Evolutionary conservation across 2,329 filamentous ascomycete species (phyloP).

Genomic region (Diplocarpon rosae): DNA sequence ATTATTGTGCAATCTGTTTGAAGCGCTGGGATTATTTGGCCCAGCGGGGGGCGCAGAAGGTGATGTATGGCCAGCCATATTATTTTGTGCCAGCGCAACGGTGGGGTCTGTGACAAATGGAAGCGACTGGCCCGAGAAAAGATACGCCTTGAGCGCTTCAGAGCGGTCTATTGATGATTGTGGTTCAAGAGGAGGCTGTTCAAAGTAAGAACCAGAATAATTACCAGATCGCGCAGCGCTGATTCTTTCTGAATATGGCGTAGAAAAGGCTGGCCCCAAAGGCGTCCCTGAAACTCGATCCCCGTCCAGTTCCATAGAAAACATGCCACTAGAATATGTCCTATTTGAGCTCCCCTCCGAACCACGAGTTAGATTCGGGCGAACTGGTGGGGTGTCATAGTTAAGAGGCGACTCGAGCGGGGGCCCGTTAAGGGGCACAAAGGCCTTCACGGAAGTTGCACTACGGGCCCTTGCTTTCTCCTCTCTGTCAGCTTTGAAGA

Average conservation of each 20-base stretch:
- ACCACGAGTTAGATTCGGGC: conserved; percentile 25
- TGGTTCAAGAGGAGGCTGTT: conserved; percentile 4
- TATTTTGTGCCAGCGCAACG: background rate
- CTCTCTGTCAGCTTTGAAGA: conserved; percentile 79
- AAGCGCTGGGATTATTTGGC: conserved; percentile 7
- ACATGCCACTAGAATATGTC: conserved; percentile 43
- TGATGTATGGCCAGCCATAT: conserved; percentile 5
- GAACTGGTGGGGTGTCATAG: conserved; percentile 26
- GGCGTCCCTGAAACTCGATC: conserved; percentile 38
- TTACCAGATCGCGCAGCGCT: conserved; percentile 36
- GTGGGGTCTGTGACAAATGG: conserved; percentile 9
- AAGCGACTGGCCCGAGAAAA: conserved; percentile 34
- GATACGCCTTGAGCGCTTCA: conserved; percentile 46
- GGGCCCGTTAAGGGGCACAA: conserved; percentile 30
- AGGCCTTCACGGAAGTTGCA: conserved; percentile 39
- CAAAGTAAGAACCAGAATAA: conserved; percentile 7
- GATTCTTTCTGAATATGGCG: conserved; percentile 51
- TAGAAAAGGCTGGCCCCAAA: conserved; percentile 58
- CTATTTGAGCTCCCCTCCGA: conserved; percentile 34
- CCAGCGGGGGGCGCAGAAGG: conserved; percentile 6
- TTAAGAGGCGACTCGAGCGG: conserved; percentile 31
- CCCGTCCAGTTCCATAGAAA: conserved; percentile 58
- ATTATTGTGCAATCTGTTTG: conserved; percentile 10
- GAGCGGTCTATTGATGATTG: conserved; percentile 28
- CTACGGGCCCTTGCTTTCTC: conserved; percentile 55